Conservation (phyloP, 352 stramenopile genomes). For the Plasmopara viticola region DNA sequence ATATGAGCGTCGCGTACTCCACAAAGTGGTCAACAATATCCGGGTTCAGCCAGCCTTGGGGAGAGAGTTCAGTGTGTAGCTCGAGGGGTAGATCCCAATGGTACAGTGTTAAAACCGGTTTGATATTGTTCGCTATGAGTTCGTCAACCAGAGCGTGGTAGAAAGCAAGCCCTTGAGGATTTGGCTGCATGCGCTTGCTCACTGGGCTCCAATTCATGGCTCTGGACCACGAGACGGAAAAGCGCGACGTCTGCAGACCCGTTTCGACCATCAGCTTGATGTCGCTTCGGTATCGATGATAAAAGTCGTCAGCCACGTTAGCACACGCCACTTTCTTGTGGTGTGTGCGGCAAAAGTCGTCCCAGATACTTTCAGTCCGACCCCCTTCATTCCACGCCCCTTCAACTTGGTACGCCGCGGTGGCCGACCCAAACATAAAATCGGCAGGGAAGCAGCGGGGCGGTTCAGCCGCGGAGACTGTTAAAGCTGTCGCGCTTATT, state of each 20-base stretch:
- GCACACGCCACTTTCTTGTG: conserved; percentile 69
- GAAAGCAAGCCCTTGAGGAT: conserved; percentile 85
- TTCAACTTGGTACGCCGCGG: conserved; percentile 90
- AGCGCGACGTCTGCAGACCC: conserved; percentile 89
- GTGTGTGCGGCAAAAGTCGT: conserved; percentile 83
- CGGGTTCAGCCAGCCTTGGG: conserved; percentile 63
- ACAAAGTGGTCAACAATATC: conserved; percentile 64
- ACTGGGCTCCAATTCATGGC: conserved; percentile 78
- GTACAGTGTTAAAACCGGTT: conserved; percentile 93
- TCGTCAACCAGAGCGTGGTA: conserved; percentile 91
- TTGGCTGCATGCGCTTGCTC: conserved; percentile 54
- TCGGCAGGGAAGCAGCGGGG: conserved; percentile 47
- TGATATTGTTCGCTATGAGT: conserved; percentile 67
- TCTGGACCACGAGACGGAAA: conserved; percentile 90
- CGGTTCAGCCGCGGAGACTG: conserved; percentile 5
- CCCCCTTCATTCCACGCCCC: conserved; percentile 69
- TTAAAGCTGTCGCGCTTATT: neutral
- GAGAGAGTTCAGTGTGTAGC: conserved; percentile 71
- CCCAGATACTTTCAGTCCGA: conserved; percentile 86
- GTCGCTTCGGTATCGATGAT: conserved; percentile 87
- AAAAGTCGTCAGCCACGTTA: conserved; percentile 92
- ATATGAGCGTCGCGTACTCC: conserved; percentile 88
- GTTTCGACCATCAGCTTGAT: conserved; percentile 90
- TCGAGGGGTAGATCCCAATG: conserved; percentile 93
- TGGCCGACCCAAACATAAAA: conserved; percentile 86